Conservation (phyloP, 2,329 filamentous ascomycete genomes). For the Cladosporium sp. region DNA sequence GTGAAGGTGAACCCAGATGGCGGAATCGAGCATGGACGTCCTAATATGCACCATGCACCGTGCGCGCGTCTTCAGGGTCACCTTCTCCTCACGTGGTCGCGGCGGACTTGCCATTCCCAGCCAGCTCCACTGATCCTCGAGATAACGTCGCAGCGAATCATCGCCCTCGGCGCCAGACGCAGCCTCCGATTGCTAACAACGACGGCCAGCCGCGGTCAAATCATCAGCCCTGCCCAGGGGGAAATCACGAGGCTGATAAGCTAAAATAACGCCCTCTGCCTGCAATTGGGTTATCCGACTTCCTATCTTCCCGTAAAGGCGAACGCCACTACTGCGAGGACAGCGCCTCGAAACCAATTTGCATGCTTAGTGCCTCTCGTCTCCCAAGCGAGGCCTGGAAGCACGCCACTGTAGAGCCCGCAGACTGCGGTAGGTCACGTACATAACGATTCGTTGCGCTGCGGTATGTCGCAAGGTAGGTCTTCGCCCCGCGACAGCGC, state of each 20-base stretch:
- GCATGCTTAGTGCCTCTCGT: neutral
- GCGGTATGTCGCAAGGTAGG: neutral
- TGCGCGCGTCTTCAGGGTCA: too few relatives aligned
- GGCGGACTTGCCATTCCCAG: neutral
- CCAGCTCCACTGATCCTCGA: neutral
- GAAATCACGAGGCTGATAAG: neutral
- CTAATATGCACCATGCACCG: too few relatives aligned
- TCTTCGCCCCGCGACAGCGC: neutral
- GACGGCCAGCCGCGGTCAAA: neutral
- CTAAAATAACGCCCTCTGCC: neutral
- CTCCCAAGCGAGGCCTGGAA: neutral
- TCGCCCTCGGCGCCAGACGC: neutral
- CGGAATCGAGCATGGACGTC: neutral
- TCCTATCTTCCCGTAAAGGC: neutral
- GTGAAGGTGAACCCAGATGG: neutral
- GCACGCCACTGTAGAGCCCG: neutral
- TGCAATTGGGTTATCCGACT: neutral
- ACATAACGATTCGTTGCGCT: neutral
- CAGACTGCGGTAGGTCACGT: neutral
- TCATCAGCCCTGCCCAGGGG: neutral
- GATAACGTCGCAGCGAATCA: neutral
- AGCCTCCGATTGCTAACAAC: neutral
- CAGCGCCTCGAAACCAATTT: neutral
- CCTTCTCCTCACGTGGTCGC: neutral
- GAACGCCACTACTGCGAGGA: neutral